phyloP scores from a whole-genome alignment of 2,329 filamentous ascomycete species.

The Reticulascus tulasneorum region DNA sequence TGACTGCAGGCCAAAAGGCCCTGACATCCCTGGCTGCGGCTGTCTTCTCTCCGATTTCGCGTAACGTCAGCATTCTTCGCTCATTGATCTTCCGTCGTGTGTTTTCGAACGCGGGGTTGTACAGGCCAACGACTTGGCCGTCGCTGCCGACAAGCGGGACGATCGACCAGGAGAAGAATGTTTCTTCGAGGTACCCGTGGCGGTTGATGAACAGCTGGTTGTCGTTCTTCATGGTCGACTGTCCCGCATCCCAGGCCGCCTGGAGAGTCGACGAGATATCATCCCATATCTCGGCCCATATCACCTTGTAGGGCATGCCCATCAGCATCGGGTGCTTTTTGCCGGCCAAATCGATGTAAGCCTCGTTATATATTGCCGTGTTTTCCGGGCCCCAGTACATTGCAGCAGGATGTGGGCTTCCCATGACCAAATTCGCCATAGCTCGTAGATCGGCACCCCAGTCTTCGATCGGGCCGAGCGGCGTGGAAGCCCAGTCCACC shows the following conservation, averaged over 20 bases:
- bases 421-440: slow-evolving; percentile 82
- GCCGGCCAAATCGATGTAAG: slow-evolving; percentile 67
- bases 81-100: slow-evolving; percentile 75
- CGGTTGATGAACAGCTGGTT: slow-evolving; percentile 71
- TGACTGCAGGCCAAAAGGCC: slow-evolving; percentile 69
- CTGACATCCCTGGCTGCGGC: slow-evolving; percentile 68
- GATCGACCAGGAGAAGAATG: slow-evolving; percentile 79
- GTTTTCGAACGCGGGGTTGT: slow-evolving; percentile 79
- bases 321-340: slow-evolving; percentile 74
- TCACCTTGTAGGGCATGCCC: slow-evolving; percentile 65
- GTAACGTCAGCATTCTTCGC: slow-evolving; percentile 72
- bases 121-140: slow-evolving; percentile 70
- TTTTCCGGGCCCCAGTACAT: slow-evolving; percentile 76
- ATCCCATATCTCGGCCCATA: slow-evolving; percentile 73
- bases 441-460: slow-evolving; percentile 70
- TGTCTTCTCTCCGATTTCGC: slow-evolving; percentile 73
- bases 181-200: slow-evolving; percentile 69
- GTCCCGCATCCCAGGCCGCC: slow-evolving; percentile 63
- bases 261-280: slow-evolving; percentile 65
- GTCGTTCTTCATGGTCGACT: slow-evolving; percentile 82
- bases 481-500: slow-evolving; percentile 68
- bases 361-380: slow-evolving; percentile 68
- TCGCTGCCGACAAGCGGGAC: slow-evolving; percentile 73
- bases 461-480: slow-evolving; percentile 69
- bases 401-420: slow-evolving; percentile 67